Evolutionary conservation across 805 yeast species (phyloP), one percentile per base, ranked within the genome.

Genomic region (Ogataea kodamae): DNA sequence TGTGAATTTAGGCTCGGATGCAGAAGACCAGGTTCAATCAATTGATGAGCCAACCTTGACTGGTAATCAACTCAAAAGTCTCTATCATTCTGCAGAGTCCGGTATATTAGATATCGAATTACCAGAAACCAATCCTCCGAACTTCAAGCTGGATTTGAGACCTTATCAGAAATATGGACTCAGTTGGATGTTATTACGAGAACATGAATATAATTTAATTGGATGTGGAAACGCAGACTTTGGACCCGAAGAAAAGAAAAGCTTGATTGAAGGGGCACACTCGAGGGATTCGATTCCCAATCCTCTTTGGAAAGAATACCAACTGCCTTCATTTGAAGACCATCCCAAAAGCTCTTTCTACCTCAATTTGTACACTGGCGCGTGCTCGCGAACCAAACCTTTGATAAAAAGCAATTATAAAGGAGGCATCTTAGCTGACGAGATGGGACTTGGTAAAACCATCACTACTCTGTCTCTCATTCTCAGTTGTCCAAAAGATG

Each of bases 401-500:
- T 48, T 77, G 9, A 63, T 87, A 24, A 74, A 69, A 38, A 67
- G 79, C 2, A 50, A 71, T 12, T 70, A 80, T 30, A 67, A 68
- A 30, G 97, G 97, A 22, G 97, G 97, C 2, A 83, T 89, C 13
- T 62, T 89, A 10, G 95, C 97, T 0, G 97, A 89, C 62, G 97
- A 89, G 56, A 89, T 89, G 97, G 97, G 97, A 0, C 66, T 89
- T 6, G 97, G 97, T 25, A 89, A 89, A 54, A 89, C 97, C 0
- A 82, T 89, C 15, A 82, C 95, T 1, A 76, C 95, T 0, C 59
- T 87, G 33, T 72, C 96, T 0, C 60, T 90, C 30, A 67, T 89
- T 9, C 75, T 81, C 37, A 69, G 85, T 0, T 78, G 70, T 7
- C 84, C 87, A 0, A 55, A 48, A 28, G 89, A 82, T 49, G 37